phyloP scores from a whole-genome alignment of 345 rosid species.

The Corchorus olitorius region DNA sequence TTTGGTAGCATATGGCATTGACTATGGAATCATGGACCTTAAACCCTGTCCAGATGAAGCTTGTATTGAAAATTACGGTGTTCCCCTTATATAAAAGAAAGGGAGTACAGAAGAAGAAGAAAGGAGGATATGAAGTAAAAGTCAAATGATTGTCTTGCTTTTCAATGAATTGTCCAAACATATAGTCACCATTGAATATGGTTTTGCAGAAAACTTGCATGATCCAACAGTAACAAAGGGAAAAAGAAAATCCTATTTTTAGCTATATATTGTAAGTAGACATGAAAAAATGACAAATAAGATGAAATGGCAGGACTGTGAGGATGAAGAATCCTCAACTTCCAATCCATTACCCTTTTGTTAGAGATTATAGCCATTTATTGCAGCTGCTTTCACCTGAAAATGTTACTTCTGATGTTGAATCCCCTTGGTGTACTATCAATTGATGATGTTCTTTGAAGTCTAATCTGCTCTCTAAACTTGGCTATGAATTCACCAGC shows the following conservation, averaged over 20 bases:
- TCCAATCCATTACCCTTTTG: background rate
- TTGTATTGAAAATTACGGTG: too few species aligned
- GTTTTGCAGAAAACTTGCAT: background rate
- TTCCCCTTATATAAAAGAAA: too few species aligned
- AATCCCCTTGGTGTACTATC: constrained; percentile 48
- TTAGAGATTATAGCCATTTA: constrained; percentile 8
- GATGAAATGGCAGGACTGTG: background rate
- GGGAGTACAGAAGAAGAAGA: too few species aligned
- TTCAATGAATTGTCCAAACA: background rate
- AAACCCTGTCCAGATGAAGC: background rate
- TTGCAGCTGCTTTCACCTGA: constrained; percentile 34
- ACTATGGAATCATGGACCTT: too few species aligned
- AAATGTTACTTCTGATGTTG: constrained; percentile 33
- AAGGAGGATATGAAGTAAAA: too few species aligned
- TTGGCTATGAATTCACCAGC: constrained; percentile 94
- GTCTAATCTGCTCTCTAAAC: constrained; percentile 83
- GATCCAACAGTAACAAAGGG: background rate
- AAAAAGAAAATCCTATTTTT: background rate
- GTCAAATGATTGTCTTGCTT: background rate
- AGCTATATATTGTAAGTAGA: background rate
- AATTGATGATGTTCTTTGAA: constrained; percentile 64
- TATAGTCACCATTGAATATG: background rate
- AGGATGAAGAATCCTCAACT: constrained; percentile 11
- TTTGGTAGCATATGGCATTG: too few species aligned
- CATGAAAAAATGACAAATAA: background rate